A percentile compares a stretch with the other conserved stretches of the same genome.
Evolutionary conservation across 2,329 filamentous ascomycete genomes (phyloP).

Genomic region (Geosmithia flava): DNA sequence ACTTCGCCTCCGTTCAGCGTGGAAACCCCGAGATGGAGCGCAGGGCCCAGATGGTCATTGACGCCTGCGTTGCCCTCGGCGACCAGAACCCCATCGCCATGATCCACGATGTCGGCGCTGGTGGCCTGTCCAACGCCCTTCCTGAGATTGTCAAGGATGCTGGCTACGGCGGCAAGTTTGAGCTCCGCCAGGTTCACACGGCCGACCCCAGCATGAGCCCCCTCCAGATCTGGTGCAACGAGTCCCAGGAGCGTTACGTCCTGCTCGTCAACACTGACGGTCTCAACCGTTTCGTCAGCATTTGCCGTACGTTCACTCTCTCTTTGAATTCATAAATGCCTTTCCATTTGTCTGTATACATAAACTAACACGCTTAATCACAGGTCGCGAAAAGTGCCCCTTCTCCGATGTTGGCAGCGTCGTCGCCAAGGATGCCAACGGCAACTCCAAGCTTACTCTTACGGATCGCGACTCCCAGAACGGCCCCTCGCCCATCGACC

Average conservation of each 20-base stretch:
- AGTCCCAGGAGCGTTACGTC: conserved; percentile 94
- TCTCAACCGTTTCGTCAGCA: conserved; percentile 62
- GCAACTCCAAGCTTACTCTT: conserved; percentile 63
- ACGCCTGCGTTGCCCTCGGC: conserved; percentile 78
- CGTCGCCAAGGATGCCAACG: conserved; percentile 44
- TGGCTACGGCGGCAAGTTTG: conserved; percentile 80
- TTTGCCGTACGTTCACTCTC: conserved; percentile 34
- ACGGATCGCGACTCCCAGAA: conserved; percentile 68
- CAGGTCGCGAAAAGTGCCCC: conserved; percentile 74
- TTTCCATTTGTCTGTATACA: conserved; percentile 1
- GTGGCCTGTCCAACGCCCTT: conserved; percentile 63
- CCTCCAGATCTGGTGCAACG: conserved; percentile 95
- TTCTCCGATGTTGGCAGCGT: conserved; percentile 86
- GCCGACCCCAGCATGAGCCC: conserved; percentile 88
- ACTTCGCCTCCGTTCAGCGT: conserved; percentile 94
- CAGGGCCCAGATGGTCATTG: conserved; percentile 95
- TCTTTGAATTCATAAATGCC: neutral
- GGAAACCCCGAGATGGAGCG: conserved; percentile 96
- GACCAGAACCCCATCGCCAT: conserved; percentile 82
- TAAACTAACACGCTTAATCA: conserved; percentile 8
- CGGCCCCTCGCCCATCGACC: conserved; percentile 69
- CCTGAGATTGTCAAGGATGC: conserved; percentile 89
- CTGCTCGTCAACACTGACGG: conserved; percentile 72
- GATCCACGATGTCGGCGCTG: conserved; percentile 95
- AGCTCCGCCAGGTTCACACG: conserved; percentile 87